These are phyloP conservation scores for Exobasidium cylindrosporum DNA, from an alignment of 1,284 basidiomycete genomes.

Conservation along the genomic window DNA sequence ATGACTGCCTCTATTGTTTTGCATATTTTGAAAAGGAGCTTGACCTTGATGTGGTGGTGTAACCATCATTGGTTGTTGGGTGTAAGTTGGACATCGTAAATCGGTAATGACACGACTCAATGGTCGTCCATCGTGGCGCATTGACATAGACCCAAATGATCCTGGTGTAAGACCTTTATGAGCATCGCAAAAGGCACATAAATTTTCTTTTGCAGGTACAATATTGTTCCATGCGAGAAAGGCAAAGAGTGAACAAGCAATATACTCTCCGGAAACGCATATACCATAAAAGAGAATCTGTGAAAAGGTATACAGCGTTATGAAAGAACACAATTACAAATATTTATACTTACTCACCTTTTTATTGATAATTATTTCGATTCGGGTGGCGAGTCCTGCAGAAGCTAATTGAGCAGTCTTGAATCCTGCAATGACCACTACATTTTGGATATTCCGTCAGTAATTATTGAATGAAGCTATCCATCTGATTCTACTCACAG, in stretches of 20 bases:
- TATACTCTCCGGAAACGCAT: constrained; percentile 3
- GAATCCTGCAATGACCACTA: constrained; percentile 4
- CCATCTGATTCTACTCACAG: neutral
- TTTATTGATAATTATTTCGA: constrained; percentile 4
- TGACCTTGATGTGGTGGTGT: neutral
- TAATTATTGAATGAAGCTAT: no score
- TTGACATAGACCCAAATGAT: neutral
- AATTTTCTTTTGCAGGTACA: constrained; percentile 2
- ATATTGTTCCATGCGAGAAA: neutral
- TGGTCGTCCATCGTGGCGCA: no score
- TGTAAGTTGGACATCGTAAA: neutral
- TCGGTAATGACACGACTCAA: no score
- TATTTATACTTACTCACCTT: neutral
- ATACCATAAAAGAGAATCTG: constrained; percentile 9
- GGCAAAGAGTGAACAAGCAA: constrained; percentile 4
- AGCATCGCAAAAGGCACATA: neutral
- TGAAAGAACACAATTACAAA: neutral
- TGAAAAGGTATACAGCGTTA: neutral
- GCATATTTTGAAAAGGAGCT: neutral
- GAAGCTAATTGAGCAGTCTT: constrained; percentile 4
- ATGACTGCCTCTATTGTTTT: neutral
- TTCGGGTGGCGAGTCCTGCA: neutral
- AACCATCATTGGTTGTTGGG: neutral
- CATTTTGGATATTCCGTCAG: neutral
- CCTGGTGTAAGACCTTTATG: neutral